Evolutionary conservation across 768 basidiomycete species (phyloP), one percentile per base, ranked within the genome.

Genomic region (Boletellus ananas): DNA sequence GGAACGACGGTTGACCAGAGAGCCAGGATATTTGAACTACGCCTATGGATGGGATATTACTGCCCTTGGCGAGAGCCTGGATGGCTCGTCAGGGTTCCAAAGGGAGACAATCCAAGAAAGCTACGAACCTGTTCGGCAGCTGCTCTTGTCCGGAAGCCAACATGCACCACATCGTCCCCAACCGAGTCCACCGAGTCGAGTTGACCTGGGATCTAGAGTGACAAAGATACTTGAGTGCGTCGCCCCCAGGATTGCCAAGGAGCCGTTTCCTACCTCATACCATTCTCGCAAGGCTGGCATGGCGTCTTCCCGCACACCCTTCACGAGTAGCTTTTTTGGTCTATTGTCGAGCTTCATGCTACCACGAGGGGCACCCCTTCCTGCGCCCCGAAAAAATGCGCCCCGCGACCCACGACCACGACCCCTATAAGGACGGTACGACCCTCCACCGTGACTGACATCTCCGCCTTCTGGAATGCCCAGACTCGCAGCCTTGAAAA

Each of bases 281-380:
- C 90, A 94, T 58, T 89, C 84, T 54, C 79, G 80, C 51, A 94
- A 71, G 6, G 79, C 76, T 53, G 84, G 81, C 29, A 81, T 54
- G 27, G 73, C 72, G n/a, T 73, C 73, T 17, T 78, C 75, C 33
- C 74, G 68, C 9, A 79, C 80, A 34, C 85, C 88, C 61, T 89
- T 85, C 25, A 96, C 73, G 18, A 87, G 69, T 20, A 96, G 70
- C 67, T 81, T 85, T 71, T 84, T 87, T 10, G 93, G 88, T 16
- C 93, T 81, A 61, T 94, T 92, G 67, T 96, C 93, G 25, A 96
- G 79, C 62, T 88, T 88, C 86, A 95, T 87, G 59, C 84, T 91
- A 10, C 75, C 72, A 36, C 85, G 78, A 10, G 83, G 75, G 40
- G 80, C 83, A 49, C 89, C 87, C 39, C 89, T 80, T 55, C 78